phyloP scores from a whole-genome alignment of 2,329 filamentous ascomycete species.

The Aspergillus ochraceoroseus region DNA sequence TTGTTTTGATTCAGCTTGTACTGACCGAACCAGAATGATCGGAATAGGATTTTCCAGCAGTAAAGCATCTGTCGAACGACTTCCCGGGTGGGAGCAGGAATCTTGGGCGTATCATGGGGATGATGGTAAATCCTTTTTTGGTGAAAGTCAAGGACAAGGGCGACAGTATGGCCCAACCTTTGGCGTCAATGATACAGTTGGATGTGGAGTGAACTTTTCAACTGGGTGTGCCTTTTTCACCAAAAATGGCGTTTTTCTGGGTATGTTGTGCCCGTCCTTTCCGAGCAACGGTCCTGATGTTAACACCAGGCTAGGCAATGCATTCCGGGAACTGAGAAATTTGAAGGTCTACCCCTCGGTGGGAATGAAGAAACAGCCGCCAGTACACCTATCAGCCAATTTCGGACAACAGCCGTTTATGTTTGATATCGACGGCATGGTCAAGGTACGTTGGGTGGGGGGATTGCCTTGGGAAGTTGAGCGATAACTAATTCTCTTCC shows the following conservation, averaged over 20 bases:
- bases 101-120: slow-evolving; percentile 65
- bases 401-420: slow-evolving; percentile 71
- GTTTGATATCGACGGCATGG: slow-evolving; percentile 84
- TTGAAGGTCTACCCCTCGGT: slow-evolving; percentile 52
- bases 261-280: slow-evolving; percentile 33
- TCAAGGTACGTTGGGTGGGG: slow-evolving; percentile 56
- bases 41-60: slow-evolving; percentile 58
- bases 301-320: slow-evolving; percentile 49
- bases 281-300: not conserved
- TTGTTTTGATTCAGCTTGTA: not conserved
- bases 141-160: slow-evolving; percentile 51
- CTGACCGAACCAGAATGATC: slow-evolving; percentile 31
- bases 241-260: slow-evolving; percentile 57
- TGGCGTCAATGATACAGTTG: slow-evolving; percentile 55
- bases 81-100: slow-evolving; percentile 62
- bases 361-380: slow-evolving; percentile 60
- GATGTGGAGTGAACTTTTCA: slow-evolving; percentile 61
- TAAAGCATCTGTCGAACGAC: slow-evolving; percentile 56
- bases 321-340: slow-evolving; percentile 45
- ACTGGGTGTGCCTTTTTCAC: slow-evolving; percentile 61
- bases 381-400: slow-evolving; percentile 56
- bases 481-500: slow-evolving; percentile 12
- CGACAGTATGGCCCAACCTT: slow-evolving; percentile 59
- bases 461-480: not conserved
- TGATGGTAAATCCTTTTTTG: slow-evolving; percentile 60